Conservation (phyloP, 257 asterid genomes). For the Osmanthus fragrans region DNA sequence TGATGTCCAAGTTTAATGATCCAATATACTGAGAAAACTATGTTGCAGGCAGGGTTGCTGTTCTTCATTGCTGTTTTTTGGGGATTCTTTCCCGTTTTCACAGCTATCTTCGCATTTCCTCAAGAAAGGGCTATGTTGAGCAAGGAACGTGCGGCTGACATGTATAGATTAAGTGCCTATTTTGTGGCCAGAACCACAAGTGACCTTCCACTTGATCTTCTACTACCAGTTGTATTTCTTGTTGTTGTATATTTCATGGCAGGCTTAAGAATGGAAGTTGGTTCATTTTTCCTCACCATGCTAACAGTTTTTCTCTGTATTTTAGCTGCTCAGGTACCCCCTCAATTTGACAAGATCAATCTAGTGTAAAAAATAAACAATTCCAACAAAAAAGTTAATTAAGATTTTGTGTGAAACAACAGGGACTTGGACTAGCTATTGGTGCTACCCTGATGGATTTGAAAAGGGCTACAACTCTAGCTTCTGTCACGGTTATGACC, state of each 20-base stretch:
- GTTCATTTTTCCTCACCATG: slow-evolving; percentile 76
- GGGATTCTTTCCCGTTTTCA: slow-evolving; percentile 97
- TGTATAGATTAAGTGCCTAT: slow-evolving; percentile 93
- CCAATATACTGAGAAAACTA: neutral
- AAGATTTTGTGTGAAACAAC: slow-evolving; percentile 10
- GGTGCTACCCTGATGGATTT: slow-evolving; percentile 92
- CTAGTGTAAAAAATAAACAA: neutral
- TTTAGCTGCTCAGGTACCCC: slow-evolving; percentile 83
- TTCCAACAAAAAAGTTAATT: slow-evolving; percentile 4
- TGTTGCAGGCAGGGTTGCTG: slow-evolving; percentile 80
- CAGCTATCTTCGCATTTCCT: slow-evolving; percentile 92
- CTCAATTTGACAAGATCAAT: slow-evolving; percentile 16
- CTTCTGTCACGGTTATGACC: slow-evolving; percentile 93
- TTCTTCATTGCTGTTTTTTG: slow-evolving; percentile 96
- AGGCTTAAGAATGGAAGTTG: slow-evolving; percentile 57
- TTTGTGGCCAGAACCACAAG: slow-evolving; percentile 87
- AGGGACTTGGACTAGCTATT: slow-evolving; percentile 91
- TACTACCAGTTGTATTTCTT: slow-evolving; percentile 79
- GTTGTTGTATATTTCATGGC: slow-evolving; percentile 92
- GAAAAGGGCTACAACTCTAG: slow-evolving; percentile 87
- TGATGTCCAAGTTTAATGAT: neutral
- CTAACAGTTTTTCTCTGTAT: slow-evolving; percentile 80
- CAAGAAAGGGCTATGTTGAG: slow-evolving; percentile 94
- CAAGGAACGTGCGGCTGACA: slow-evolving; percentile 95
- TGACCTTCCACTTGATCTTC: slow-evolving; percentile 90